Evolutionary conservation across 257 asterid species (phyloP), one percentile per base, ranked within the genome.

Genomic region (Datura wrightii): DNA sequence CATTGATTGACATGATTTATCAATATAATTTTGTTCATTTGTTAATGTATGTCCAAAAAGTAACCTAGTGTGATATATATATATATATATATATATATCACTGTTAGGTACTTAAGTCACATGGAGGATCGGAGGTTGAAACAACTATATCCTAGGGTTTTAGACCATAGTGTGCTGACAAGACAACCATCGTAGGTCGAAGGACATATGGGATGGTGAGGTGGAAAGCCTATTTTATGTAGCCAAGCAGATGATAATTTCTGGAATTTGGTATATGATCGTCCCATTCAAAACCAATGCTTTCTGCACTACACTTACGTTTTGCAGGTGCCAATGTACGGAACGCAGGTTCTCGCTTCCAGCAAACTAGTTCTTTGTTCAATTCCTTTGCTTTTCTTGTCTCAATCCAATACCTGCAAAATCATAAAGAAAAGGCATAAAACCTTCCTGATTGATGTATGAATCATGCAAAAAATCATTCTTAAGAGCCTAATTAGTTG

Each of bases 221-320:
- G 93, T 79, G 93, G 90, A 46, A 97, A 92, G 89, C 97, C 98
- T 41, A 89, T 94, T 65, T 91, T 97, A 6, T 93, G 96, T 86
- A 88, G 96, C 86, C 88, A 97, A 66, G 93, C 95, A 52, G 96
- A 94, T 76, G 97, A 97, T 85, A 96, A 94, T 85, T 94, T 94
- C 85, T 94, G 98, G 98, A 94, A 96, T 78, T 86, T 94, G 88
- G 98, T 60, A 19, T 11, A 60, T 60, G 14, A 60, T 60, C 58
- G 16, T 53, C 18, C 58, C 16, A 4, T 53, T 24, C 31, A n/a
- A n/a, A n/a, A n/a, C n/a, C n/a, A n/a, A n/a, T n/a, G n/a, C n/a
- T n/a, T n/a, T n/a, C n/a, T n/a, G n/a, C n/a, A n/a, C n/a, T n/a
- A n/a, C n/a, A n/a, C n/a, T n/a, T n/a, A n/a, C n/a, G n/a, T n/a